These are phyloP conservation scores for Phlebiopsis gigantea DNA, from an alignment of 768 basidiomycete genomes.

Conservation along the genomic window DNA sequence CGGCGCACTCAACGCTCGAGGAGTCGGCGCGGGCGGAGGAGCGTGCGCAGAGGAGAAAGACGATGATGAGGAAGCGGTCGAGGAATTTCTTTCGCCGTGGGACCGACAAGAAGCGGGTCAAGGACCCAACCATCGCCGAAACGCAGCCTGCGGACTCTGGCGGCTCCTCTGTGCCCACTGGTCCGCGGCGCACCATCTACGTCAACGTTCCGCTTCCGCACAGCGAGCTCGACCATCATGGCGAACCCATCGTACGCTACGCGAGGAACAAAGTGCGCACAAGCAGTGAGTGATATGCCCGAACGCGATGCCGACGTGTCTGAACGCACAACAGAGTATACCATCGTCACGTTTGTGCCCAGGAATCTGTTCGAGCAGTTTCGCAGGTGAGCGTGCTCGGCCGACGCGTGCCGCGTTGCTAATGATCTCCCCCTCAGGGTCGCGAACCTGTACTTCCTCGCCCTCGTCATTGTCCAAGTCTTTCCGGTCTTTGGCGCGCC, in stretches of 20 bases:
- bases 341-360: slow-evolving; percentile 82
- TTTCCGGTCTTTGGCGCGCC: slow-evolving; percentile 91
- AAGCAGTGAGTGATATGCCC: slow-evolving; percentile 57
- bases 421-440: slow-evolving; percentile 39
- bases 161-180: slow-evolving; percentile 35
- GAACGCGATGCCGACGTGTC: slow-evolving; percentile 1
- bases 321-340: slow-evolving; percentile 61
- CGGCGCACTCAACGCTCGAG: slow-evolving; percentile 85
- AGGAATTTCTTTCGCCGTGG: slow-evolving; percentile 49
- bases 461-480: slow-evolving; percentile 79
- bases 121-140: slow-evolving; percentile 14
- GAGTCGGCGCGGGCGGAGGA: slow-evolving; percentile 80
- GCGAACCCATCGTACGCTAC: slow-evolving; percentile 79
- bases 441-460: slow-evolving; percentile 91
- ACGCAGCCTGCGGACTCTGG: slow-evolving; percentile 21
- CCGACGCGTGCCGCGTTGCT: slow-evolving; percentile 4
- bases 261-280: slow-evolving; percentile 92
- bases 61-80: slow-evolving; percentile 42
- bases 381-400: slow-evolving; percentile 49
- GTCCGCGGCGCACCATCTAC: slow-evolving; percentile 68
- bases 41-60: slow-evolving; percentile 55
- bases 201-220: slow-evolving; percentile 68
- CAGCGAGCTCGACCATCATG: slow-evolving; percentile 58
- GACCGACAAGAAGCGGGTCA: slow-evolving; percentile 40
- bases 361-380: slow-evolving; percentile 97